These are phyloP conservation scores for Diplodia sapinea DNA, from an alignment of 2,329 filamentous ascomycete genomes.

Conservation along the genomic window DNA sequence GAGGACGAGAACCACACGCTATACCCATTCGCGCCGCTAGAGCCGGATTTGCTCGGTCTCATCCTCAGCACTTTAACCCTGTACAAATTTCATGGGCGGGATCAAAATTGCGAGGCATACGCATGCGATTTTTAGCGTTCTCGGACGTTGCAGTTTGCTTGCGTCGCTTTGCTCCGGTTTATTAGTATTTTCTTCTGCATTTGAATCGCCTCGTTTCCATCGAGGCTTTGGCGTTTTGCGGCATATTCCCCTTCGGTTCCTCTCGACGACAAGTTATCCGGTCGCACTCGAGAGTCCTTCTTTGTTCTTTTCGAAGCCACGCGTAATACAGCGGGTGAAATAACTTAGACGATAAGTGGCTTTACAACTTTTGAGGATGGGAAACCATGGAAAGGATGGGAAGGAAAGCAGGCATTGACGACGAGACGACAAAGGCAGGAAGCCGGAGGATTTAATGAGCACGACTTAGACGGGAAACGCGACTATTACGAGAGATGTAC, in stretches of 20 bases:
- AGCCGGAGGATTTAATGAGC: conserved; percentile 13
- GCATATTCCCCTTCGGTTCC: conserved; percentile 6
- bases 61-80: not conserved
- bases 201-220: conserved; percentile 8
- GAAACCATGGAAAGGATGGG: not conserved
- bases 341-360: conserved; percentile 2
- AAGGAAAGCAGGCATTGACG: conserved; percentile 15
- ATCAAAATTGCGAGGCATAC: conserved; percentile 3
- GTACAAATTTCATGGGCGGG: conserved; percentile 20
- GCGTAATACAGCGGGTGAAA: conserved; percentile 15
- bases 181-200: conserved; percentile 13
- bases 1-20: conserved; percentile 46
- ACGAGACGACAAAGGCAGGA: conserved; percentile 16
- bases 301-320: conserved; percentile 3
- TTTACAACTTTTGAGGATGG: not conserved
- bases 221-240: conserved; percentile 19
- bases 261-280: not conserved
- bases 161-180: not conserved
- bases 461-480: conserved; percentile 7
- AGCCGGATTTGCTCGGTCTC: not conserved
- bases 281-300: conserved; percentile 6
- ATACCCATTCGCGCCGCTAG: conserved; percentile 38
- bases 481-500: conserved; percentile 5
- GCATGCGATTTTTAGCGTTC: not conserved
- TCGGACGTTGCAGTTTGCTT: conserved; percentile 5